Evolutionary conservation across 129 eudicot genomes (phyloP).

Genomic region (Tanacetum coccineum): DNA sequence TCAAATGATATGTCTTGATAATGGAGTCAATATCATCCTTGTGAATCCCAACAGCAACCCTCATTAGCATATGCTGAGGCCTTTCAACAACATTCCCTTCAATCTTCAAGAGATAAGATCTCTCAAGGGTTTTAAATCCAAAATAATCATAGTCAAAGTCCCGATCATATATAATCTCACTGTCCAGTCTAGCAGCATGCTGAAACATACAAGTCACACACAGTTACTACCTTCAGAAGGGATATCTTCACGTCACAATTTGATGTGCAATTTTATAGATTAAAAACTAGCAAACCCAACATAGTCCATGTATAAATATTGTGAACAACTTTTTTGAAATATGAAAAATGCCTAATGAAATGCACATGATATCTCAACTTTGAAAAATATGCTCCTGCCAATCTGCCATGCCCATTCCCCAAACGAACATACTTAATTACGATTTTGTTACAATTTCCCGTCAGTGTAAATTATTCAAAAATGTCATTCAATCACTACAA

Average conservation of each 20-base stretch:
- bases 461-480: background rate
- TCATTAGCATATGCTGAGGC: constrained; percentile 96
- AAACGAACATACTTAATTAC: background rate
- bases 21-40: constrained; percentile 81
- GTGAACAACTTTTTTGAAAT: background rate
- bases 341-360: background rate
- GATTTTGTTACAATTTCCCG: background rate
- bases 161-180: constrained; percentile 85
- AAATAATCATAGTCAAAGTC: constrained; percentile 95
- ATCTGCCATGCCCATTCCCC: background rate
- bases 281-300: background rate
- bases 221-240: constrained; percentile 7
- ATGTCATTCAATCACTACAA: background rate
- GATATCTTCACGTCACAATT: background rate
- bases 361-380: background rate
- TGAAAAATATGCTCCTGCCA: background rate
- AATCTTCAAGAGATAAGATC: constrained; percentile 81
- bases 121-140: constrained; percentile 94
- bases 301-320: background rate
- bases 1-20: constrained; percentile 78
- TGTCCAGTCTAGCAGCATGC: constrained; percentile 87
- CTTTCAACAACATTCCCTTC: constrained; percentile 89
- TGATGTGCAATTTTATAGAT: background rate
- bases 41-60: constrained; percentile 95
- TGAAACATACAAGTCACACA: constrained; percentile 24